Evolutionary conservation across 2,329 filamentous ascomycete species (phyloP).

Genomic region (Cryoendolithus antarcticus): DNA sequence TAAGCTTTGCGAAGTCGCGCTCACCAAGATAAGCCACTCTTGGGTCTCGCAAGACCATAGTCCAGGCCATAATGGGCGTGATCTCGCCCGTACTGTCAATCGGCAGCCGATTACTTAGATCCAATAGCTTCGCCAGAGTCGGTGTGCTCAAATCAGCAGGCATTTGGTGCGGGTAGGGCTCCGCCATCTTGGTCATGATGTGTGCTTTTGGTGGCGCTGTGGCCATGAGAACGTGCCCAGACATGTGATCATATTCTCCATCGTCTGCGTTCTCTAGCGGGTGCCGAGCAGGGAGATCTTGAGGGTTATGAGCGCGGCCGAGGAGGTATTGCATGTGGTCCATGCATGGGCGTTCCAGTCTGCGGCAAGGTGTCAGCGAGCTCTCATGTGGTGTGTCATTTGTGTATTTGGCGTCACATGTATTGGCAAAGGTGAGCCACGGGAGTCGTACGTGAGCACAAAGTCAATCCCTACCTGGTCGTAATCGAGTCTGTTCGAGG

Average conservation of each 20-base stretch:
- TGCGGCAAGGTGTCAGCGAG: conserved; percentile 14
- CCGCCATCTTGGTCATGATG: conserved; percentile 42
- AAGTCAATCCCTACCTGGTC: conserved; percentile 81
- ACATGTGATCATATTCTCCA: conserved; percentile 49
- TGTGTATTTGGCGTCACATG: too few relatives aligned
- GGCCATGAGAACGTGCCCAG: conserved; percentile 84
- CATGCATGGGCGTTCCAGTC: conserved; percentile 91
- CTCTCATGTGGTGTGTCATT: too few relatives aligned
- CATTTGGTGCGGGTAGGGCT: conserved; percentile 55
- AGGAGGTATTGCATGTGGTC: conserved; percentile 74
- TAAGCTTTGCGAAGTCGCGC: conserved; percentile 59
- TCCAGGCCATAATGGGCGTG: conserved; percentile 92
- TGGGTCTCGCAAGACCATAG: conserved; percentile 62
- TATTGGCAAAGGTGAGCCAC: conserved; percentile 10
- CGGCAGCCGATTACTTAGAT: conserved; percentile 70
- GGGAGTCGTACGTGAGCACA: conserved; percentile 67
- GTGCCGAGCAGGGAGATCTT: conserved; percentile 23
- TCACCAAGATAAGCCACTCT: conserved; percentile 49
- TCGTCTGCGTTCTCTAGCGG: conserved; percentile 32
- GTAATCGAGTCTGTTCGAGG: conserved; percentile 47
- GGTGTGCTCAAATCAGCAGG: conserved; percentile 60
- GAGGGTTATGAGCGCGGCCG: conserved; percentile 39
- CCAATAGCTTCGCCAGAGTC: conserved; percentile 68
- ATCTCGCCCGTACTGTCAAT: conserved; percentile 65
- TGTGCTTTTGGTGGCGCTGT: conserved; percentile 66